A percentile compares a stretch with the other conserved stretches of the same genome.
These are phyloP conservation scores for Fusarium citri DNA, from an alignment of 2,329 filamentous ascomycete species.

Conservation along the genomic window DNA sequence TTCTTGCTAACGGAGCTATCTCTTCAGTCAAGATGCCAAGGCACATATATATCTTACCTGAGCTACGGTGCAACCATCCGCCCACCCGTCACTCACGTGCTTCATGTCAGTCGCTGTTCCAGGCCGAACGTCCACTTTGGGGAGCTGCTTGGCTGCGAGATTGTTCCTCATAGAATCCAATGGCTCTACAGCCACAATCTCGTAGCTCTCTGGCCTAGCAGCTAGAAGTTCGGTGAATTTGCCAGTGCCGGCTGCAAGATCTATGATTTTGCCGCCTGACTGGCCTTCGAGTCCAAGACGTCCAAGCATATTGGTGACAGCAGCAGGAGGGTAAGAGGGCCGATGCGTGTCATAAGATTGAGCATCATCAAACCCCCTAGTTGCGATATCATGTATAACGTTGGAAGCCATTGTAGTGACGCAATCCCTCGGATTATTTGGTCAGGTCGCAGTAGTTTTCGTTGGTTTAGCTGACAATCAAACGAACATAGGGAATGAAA, in stretches of 20 bases:
- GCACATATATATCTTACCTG: conserved; percentile 64
- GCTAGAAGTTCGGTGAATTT: conserved; percentile 76
- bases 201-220: conserved; percentile 67
- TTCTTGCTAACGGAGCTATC: neutral
- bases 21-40: conserved; percentile 12
- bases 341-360: conserved; percentile 74
- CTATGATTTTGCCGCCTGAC: conserved; percentile 64
- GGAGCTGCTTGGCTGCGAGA: conserved; percentile 68
- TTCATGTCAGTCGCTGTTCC: conserved; percentile 70
- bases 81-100: conserved; percentile 64
- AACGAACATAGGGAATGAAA: conserved; percentile 6
- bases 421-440: neutral
- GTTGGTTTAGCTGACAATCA: neutral
- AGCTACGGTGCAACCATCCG: conserved; percentile 73
- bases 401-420: conserved; percentile 30
- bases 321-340: conserved; percentile 71
- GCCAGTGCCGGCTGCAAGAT: conserved; percentile 76
- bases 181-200: conserved; percentile 73
- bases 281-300: conserved; percentile 63
- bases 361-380: conserved; percentile 73
- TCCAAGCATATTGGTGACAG: conserved; percentile 68
- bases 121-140: conserved; percentile 64
- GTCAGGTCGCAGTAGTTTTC: neutral
- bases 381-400: conserved; percentile 63
- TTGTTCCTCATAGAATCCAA: conserved; percentile 72